phyloP scores from a whole-genome alignment of 768 basidiomycete species.

The Macrolepiota albuminosa region DNA sequence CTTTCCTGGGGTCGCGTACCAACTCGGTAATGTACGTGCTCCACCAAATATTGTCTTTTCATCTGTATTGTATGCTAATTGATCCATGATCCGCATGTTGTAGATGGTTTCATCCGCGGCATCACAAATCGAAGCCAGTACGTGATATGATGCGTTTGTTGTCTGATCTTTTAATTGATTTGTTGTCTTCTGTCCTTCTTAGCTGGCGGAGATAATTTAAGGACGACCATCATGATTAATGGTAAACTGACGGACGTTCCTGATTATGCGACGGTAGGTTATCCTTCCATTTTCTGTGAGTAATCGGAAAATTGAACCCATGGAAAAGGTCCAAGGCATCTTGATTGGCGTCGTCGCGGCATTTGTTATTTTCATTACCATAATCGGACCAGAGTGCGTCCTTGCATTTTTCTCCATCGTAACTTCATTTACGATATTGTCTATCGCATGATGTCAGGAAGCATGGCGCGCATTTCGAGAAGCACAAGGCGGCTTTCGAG shows the following conservation, averaged over 20 bases:
- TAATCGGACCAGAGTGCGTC: slow-evolving; percentile 73
- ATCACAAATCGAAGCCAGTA: slow-evolving; percentile 75
- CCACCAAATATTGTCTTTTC: too few relatives aligned
- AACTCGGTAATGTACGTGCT: slow-evolving; percentile 62
- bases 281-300: background rate
- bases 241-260: slow-evolving; percentile 41
- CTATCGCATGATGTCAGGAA: slow-evolving; percentile 34
- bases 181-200: background rate
- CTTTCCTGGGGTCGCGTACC: slow-evolving; percentile 84
- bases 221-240: slow-evolving; percentile 42
- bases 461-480: slow-evolving; percentile 81
- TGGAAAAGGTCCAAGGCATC: slow-evolving; percentile 69
- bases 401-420: background rate
- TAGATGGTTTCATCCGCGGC: slow-evolving; percentile 67
- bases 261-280: slow-evolving; percentile 55
- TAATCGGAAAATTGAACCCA: background rate
- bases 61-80: background rate
- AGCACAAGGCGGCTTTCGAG: slow-evolving; percentile 75
- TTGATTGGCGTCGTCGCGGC: slow-evolving; percentile 79
- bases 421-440: background rate
- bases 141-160: slow-evolving; percentile 12
- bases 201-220: slow-evolving; percentile 60
- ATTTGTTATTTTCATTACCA: slow-evolving; percentile 69
- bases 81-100: background rate
- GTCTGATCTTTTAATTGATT: slow-evolving; percentile 7